These are phyloP conservation scores for Phytopythium ostracodes DNA, from an alignment of 352 stramenopile species.

Conservation along the genomic window DNA sequence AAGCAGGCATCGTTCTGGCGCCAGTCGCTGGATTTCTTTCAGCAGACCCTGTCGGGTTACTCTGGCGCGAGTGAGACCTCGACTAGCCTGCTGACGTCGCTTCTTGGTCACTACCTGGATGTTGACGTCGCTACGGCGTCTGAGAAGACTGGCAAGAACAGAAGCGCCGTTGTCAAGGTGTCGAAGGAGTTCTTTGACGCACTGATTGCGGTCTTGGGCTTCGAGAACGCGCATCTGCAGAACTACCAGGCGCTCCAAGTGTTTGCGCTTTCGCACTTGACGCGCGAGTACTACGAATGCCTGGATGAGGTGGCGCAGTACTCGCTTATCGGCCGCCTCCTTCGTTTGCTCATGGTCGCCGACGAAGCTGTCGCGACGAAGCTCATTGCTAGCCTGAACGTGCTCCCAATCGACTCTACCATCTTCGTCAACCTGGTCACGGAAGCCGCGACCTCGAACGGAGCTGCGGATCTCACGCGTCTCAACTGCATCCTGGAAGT, in stretches of 20 bases:
- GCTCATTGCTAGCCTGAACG: conserved; percentile 48
- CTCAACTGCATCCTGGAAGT: conserved; percentile 80
- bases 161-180: conserved; percentile 15
- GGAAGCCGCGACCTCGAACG: conserved; percentile 22
- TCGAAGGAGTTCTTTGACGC: conserved; percentile 58
- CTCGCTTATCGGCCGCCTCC: conserved; percentile 37
- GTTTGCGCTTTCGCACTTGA: conserved; percentile 34
- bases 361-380: conserved; percentile 57
- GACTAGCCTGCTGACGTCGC: conserved; percentile 32
- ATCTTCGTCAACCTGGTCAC: conserved; percentile 56
- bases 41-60: conserved; percentile 38
- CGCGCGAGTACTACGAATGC: conserved; percentile 31
- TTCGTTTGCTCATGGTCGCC: conserved; percentile 54
- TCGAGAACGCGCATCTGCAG: conserved; percentile 30
- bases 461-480: conserved; percentile 29
- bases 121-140: conserved; percentile 21
- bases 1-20: conserved; percentile 49
- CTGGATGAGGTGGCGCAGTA: conserved; percentile 53
- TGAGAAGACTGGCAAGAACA: conserved; percentile 16
- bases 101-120: conserved; percentile 60
- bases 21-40: conserved; percentile 60
- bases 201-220: conserved; percentile 40
- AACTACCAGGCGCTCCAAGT: conserved; percentile 50
- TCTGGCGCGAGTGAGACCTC: conserved; percentile 4
- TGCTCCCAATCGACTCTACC: conserved; percentile 40